These are phyloP conservation scores for Aspergillus mulundensis DNA, from an alignment of 495 filamentous ascomycete genomes.

Conservation along the genomic window DNA sequence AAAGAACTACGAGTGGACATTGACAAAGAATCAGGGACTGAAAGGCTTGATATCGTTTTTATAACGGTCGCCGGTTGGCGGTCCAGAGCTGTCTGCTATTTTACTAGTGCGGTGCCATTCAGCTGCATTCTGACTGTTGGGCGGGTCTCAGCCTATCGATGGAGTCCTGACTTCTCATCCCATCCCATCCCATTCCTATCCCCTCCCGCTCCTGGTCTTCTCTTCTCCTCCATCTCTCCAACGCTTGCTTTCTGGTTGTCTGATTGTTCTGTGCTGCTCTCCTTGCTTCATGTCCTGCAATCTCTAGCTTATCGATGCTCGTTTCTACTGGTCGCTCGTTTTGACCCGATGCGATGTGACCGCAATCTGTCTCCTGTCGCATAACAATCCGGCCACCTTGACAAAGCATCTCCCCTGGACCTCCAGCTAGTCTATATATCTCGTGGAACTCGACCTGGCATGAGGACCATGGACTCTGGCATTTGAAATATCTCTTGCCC, in stretches of 20 bases:
- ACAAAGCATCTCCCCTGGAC: slow-evolving; percentile 9
- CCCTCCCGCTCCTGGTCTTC: neutral
- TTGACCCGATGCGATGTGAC: slow-evolving; percentile 34
- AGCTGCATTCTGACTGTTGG: slow-evolving; percentile 8
- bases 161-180: slow-evolving; percentile 6
- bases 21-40: neutral
- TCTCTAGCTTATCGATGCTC: neutral
- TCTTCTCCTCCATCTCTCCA: slow-evolving; percentile 1
- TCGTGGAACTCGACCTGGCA: neutral
- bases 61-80: neutral
- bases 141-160: slow-evolving; percentile 14
- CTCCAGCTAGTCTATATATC: neutral
- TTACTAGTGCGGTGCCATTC: slow-evolving; percentile 5
- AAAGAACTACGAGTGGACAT: neutral
- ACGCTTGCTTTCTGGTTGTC: neutral
- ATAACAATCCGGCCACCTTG: slow-evolving; percentile 12
- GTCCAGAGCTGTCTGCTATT: slow-evolving; percentile 1
- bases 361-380: slow-evolving; percentile 23
- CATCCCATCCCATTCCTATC: slow-evolving; percentile 4
- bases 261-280: neutral
- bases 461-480: slow-evolving; percentile 12
- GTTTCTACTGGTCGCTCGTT: slow-evolving; percentile 14
- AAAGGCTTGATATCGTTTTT: neutral
- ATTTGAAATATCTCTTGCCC: neutral
- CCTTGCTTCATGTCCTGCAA: neutral